phyloP scores from a whole-genome alignment of 1,139 yeast species.

The Debaryomyces coudertii region DNA sequence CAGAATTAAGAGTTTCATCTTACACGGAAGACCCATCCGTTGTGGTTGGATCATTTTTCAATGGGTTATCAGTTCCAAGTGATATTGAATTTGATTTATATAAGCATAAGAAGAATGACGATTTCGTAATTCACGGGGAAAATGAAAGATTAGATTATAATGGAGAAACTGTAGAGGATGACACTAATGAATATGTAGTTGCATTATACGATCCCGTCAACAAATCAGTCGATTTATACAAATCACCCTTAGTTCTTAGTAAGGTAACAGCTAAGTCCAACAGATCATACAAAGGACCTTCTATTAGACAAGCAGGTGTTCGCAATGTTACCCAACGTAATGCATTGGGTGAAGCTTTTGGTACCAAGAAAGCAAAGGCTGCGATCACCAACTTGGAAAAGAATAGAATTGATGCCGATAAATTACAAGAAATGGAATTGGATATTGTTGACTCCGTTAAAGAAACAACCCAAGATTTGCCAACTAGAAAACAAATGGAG shows the following conservation, averaged over 20 bases:
- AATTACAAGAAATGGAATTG: conserved; percentile 70
- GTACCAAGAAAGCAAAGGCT: conserved; percentile 94
- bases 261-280: conserved; percentile 58
- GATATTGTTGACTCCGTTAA: conserved; percentile 84
- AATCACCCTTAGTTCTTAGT: conserved; percentile 60
- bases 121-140: conserved; percentile 74
- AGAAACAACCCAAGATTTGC: conserved; percentile 69
- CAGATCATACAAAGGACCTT: conserved; percentile 60
- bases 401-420: conserved; percentile 84
- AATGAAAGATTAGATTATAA: conserved; percentile 71
- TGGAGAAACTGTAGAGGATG: conserved; percentile 54
- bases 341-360: conserved; percentile 92
- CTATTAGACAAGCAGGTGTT: conserved; percentile 57
- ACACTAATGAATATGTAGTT: conserved; percentile 53
- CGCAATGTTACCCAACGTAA: conserved; percentile 65
- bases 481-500: conserved; percentile 63
- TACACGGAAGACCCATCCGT: conserved; percentile 39
- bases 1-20: conserved; percentile 35
- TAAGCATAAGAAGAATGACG: conserved; percentile 52
- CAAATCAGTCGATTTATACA: conserved; percentile 61
- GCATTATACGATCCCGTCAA: conserved; percentile 71
- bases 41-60: conserved; percentile 64
- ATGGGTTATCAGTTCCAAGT: conserved; percentile 68
- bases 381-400: conserved; percentile 81
- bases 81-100: conserved; percentile 66